phyloP scores from a whole-genome alignment of 441 rosid species.

The Syzygium malaccense region DNA sequence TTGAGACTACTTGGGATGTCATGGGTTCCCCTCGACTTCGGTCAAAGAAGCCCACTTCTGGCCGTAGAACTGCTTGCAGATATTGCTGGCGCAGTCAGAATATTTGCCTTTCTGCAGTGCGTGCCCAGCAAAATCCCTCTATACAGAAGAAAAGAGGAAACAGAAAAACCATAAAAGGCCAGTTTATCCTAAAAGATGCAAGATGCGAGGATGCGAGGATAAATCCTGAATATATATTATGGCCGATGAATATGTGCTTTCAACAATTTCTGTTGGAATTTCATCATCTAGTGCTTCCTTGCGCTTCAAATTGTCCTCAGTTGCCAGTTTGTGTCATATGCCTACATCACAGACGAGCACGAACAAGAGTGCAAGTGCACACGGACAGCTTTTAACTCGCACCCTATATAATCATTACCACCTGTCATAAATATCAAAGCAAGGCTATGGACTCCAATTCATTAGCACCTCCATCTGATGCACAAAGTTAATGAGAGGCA shows the following conservation, averaged over 20 bases:
- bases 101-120: slow-evolving; percentile 9
- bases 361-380: neutral
- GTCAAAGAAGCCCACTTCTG: slow-evolving; percentile 17
- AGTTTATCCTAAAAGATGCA: neutral
- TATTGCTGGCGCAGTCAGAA: neutral
- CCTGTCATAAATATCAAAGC: neutral
- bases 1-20: slow-evolving; percentile 9
- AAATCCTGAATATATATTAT: neutral
- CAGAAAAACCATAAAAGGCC: neutral
- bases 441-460: neutral
- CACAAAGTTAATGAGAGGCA: neutral
- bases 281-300: neutral
- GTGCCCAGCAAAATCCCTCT: slow-evolving; percentile 19
- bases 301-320: neutral
- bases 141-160: neutral
- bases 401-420: too few relatives aligned
- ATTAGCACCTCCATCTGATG: neutral
- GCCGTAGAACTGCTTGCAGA: slow-evolving; percentile 7
- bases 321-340: neutral
- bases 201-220: neutral
- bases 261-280: neutral
- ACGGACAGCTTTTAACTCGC: neutral
- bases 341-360: neutral
- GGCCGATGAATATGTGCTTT: neutral
- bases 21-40: neutral